phyloP scores from a whole-genome alignment of 208 protist genomes.

The Trypanosoma scelopori region DNA sequence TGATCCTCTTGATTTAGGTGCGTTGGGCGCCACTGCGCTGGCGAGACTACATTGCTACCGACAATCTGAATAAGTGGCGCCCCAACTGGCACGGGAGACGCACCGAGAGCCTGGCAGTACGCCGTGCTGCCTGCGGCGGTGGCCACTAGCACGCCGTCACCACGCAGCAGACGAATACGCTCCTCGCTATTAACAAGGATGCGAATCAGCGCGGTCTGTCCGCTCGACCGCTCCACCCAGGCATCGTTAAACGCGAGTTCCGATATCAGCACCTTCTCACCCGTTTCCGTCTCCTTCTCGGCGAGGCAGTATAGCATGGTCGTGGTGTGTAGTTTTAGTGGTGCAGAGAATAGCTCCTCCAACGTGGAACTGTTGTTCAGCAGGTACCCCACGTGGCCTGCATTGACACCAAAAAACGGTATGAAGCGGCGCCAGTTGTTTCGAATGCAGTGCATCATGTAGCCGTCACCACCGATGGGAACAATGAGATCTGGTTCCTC shows the following conservation, averaged over 20 bases:
- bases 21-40: conserved; percentile 83
- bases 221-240: conserved; percentile 88
- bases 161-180: conserved; percentile 73
- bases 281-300: conserved; percentile 64
- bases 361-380: conserved; percentile 81
- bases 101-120: conserved; percentile 84
- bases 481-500: conserved; percentile 89
- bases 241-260: conserved; percentile 92
- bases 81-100: conserved; percentile 85
- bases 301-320: conserved; percentile 90
- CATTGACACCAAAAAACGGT: conserved; percentile 91
- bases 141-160: conserved; percentile 87
- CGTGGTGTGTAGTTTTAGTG: conserved; percentile 83
- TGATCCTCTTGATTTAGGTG: conserved; percentile 88
- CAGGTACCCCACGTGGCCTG: conserved; percentile 86
- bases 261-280: conserved; percentile 66
- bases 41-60: conserved; percentile 88
- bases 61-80: conserved; percentile 88
- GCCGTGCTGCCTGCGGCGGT: conserved; percentile 89
- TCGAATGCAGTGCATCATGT: conserved; percentile 93
- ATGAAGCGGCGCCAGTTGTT: conserved; percentile 90
- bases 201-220: conserved; percentile 88
- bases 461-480: conserved; percentile 90
- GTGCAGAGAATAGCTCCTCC: conserved; percentile 81
- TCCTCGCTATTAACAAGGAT: conserved; percentile 89